Evolutionary conservation across 495 filamentous ascomycete genomes (phyloP), one percentile per base, ranked within the genome.

Genomic region (Bathelium albidoporum): DNA sequence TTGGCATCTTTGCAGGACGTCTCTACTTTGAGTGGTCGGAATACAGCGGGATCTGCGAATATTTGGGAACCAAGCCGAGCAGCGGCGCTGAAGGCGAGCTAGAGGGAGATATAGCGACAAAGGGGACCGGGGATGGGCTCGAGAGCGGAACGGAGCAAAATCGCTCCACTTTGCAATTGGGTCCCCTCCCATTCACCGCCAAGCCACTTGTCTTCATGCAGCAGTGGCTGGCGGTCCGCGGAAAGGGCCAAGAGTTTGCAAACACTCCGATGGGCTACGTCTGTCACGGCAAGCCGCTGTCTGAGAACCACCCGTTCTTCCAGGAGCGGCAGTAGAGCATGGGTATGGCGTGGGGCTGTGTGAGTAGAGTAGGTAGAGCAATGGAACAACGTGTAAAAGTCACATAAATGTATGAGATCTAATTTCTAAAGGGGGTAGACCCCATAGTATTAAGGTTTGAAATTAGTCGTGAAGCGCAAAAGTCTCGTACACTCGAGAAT

Each of bases 241-340:
- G 80, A 20, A 79, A 80, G 59, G 79, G 79, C 1, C 80, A 82
- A 36, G 78, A 83, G 58, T 73, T 83, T 18, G 64, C 71, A 28
- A 78, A 83, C 39, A 85, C 82, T 0, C 82, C 80, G 0, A 81
- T 85, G 76, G 82, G 82, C 0, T 80, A 79, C 64, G 71, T 85
- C 7, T 80, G 78, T 52, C 77, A 76, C 0, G 79, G 77, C 1
- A 72, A 73, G 65, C 68, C 67, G 12, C 71, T 84, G n/a, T 70
- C 65, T 11, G 43, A 60, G 41, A 71, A 71, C 14, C 78, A 79
- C 62, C 75, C 79, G 0, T 82, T 83, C 68, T 82, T 82, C 71
- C 26, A 43, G 31, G 22, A 29, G 34, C 34, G 14, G 34, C 34
- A 5, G 34, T 5, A 39, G 34, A n/a, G n/a, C n/a, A n/a, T n/a